Evolutionary conservation across 176 grass and related monocot species (phyloP).

Genomic region (Pontederia crassipes): DNA sequence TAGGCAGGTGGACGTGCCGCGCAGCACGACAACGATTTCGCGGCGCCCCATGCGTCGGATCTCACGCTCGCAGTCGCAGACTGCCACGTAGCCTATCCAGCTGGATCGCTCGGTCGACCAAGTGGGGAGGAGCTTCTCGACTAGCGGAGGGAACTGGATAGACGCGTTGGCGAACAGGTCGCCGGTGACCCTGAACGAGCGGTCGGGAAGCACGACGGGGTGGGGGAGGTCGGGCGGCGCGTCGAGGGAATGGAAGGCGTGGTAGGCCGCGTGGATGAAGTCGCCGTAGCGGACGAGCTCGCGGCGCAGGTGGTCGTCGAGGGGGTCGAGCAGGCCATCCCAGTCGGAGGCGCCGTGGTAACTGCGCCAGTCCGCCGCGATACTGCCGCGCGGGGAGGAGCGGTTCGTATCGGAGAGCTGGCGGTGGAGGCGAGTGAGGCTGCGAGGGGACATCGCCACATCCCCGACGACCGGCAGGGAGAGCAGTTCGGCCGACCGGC

Average conservation of each 20-base stretch:
- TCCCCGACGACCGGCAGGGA: neutral
- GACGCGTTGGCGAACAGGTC: conserved; percentile 41
- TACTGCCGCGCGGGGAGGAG: conserved; percentile 35
- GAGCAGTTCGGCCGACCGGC: neutral
- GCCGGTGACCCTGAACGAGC: conserved; percentile 33
- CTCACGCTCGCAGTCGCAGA: conserved; percentile 32
- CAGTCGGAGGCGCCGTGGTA: conserved; percentile 32
- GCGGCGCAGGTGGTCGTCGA: conserved; percentile 49
- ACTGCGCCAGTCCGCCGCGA: conserved; percentile 24
- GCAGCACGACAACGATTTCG: conserved; percentile 51
- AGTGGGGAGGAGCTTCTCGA: conserved; percentile 19
- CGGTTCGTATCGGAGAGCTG: conserved; percentile 8
- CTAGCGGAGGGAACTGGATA: conserved; percentile 11
- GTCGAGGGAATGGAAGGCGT: conserved; percentile 33
- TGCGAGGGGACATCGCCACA: neutral
- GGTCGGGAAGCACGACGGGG: conserved; percentile 22
- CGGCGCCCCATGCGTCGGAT: conserved; percentile 51
- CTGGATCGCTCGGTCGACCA: conserved; percentile 33
- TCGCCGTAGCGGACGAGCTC: conserved; percentile 56
- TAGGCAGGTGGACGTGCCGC: conserved; percentile 48
- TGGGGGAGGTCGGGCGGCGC: conserved; percentile 6
- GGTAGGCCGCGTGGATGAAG: conserved; percentile 49
- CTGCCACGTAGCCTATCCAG: conserved; percentile 46
- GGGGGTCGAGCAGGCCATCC: conserved; percentile 45
- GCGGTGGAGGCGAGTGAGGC: neutral